Percentiles rank a stretch among this genome's conserved stretches.
Conservation (phyloP, 352 stramenopile genomes). For the Phytopythium kandeliae region DNA sequence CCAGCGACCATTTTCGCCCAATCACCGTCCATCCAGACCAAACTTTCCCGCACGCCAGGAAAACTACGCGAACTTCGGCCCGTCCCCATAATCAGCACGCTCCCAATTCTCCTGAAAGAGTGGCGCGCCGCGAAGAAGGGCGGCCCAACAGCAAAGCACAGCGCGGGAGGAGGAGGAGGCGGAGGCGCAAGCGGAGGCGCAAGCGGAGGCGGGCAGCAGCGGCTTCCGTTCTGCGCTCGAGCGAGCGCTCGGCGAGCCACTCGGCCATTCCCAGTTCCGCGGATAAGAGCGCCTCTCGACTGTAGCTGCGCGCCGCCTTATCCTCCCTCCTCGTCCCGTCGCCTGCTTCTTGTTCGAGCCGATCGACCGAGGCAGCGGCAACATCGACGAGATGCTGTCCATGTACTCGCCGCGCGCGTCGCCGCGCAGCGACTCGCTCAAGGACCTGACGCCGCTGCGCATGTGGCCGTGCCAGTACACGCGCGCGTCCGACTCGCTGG, state of each 20-base stretch:
- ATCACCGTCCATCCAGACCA: too few species aligned
- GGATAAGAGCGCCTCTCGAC: neutral
- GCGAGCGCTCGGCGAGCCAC: too few species aligned
- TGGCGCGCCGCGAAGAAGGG: neutral
- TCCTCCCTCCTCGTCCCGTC: neutral
- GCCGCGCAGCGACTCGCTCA: slow-evolving; percentile 11
- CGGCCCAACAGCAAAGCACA: too few species aligned
- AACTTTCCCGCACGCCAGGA: too few species aligned
- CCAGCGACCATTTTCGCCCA: neutral
- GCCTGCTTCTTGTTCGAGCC: too few species aligned
- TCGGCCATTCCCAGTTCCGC: neutral
- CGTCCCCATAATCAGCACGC: too few species aligned
- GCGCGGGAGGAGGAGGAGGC: too few species aligned
- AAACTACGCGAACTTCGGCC: too few species aligned
- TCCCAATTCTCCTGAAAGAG: neutral
- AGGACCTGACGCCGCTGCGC: slow-evolving; percentile 27
- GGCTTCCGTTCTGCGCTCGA: too few species aligned
- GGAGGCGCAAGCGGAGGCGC: too few species aligned
- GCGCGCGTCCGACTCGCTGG: slow-evolving; percentile 28
- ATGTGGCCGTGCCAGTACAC: slow-evolving; percentile 40
- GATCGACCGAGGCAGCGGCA: too few species aligned
- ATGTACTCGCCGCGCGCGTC: slow-evolving; percentile 11
- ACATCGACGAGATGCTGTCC: neutral
- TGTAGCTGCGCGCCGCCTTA: neutral
- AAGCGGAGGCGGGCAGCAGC: too few species aligned